Percentiles rank a stretch among this genome's conserved stretches.
Conservation (phyloP, 352 stramenopile genomes). For the Phytophthora sojae region DNA sequence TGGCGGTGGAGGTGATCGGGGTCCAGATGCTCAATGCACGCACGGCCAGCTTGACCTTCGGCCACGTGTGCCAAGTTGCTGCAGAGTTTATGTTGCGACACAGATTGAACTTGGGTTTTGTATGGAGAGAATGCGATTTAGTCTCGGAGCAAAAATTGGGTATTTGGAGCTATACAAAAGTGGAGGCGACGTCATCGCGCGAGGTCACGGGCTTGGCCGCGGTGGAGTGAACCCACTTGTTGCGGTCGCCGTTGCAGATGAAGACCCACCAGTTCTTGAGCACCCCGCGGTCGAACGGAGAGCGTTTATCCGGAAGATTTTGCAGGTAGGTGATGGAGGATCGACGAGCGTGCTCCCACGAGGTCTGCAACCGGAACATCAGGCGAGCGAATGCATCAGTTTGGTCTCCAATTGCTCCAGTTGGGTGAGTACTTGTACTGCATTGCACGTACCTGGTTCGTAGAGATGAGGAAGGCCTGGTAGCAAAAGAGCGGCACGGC, state of each 20-base stretch:
- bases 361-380: slow-evolving; percentile 49
- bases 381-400: too few species aligned
- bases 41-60: slow-evolving; percentile 8
- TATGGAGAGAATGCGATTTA: slow-evolving; percentile 25
- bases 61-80: slow-evolving; percentile 30
- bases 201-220: slow-evolving; percentile 37
- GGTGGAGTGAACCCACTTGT: slow-evolving; percentile 69
- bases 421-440: slow-evolving; percentile 4
- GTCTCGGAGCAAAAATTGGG: slow-evolving; percentile 21
- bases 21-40: slow-evolving; percentile 12
- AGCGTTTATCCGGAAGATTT: slow-evolving; percentile 59
- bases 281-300: slow-evolving; percentile 69
- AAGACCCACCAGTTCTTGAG: slow-evolving; percentile 76
- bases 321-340: slow-evolving; percentile 79
- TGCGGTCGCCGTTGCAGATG: slow-evolving; percentile 49
- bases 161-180: slow-evolving; percentile 25
- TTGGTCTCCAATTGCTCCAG: not conserved
- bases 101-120: slow-evolving; percentile 1
- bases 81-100: slow-evolving; percentile 4
- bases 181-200: slow-evolving; percentile 22
- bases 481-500: slow-evolving; percentile 71
- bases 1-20: not conserved
- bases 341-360: slow-evolving; percentile 79
- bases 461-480: slow-evolving; percentile 73
- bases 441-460: slow-evolving; percentile 49